Evolutionary conservation across 345 rosid genomes (phyloP), one percentile per base, ranked within the genome.

Genomic region (Trapa bicornis): DNA sequence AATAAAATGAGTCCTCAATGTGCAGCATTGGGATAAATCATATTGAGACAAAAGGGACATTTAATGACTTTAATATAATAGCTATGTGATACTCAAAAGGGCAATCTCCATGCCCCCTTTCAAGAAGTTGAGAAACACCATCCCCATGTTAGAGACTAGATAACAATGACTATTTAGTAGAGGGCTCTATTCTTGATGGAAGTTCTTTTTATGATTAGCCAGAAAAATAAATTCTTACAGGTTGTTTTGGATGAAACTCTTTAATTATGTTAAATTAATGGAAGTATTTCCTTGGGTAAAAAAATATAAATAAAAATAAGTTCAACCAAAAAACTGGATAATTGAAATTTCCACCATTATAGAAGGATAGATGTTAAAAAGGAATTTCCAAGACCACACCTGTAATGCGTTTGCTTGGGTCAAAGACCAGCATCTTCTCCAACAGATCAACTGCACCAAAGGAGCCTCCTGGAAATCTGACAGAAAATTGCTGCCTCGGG

Each of bases 391-490:
- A 64, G 1, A 54, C 35, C 39, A 38, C 39, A 94, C 99, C 99
- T 79, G 96, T 87, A 69, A 91, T 87, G 60, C 99, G 96, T 74
- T 73, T 80, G 77, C 82, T 83, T 6, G 99, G 99, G 84, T 94
- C 91, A 77, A 94, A 94, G 70, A 89, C 80, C 1, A 94, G 97
- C 99, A 94, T 94, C 84, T 72, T 87, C 84, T 94, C 97, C 47
- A 94, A 79, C 78, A 94, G 79, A 74, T 91, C 96, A 57, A 78
- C 85, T 71, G 90, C 96, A 50, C 84, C 87, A 17, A 96, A 70
- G 47, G 96, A 83, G 83, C 78, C 71, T 64, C 79, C 80, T 41
- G 83, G 88, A 76, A 94, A 94, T 77, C 89, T 81, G 61, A 72
- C 67, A 65, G 96, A 72, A 73, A 94, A 87, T 60, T 86, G 86